Base-by-base conservation (phyloP, 2,329 filamentous ascomycete species). In the Fusarium lyarnte region DNA sequence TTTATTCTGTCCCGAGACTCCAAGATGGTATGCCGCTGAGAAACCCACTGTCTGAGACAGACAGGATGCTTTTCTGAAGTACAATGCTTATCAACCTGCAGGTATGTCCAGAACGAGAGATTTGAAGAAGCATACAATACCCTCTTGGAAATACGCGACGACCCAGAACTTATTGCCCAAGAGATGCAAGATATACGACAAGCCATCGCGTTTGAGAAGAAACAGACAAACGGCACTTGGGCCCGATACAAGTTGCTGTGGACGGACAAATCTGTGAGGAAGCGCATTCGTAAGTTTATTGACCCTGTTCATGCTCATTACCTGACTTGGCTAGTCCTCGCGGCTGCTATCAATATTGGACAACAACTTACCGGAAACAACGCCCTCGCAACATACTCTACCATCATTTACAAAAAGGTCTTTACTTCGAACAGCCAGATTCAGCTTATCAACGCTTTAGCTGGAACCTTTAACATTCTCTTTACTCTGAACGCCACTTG, bases 401-500 rank as follows among this genome's bases (percentile, higher is more conserved):
- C 90, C 17, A 87, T 88, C 70, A 91, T 93, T 75, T 93, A 93
- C 84, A 88, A 91, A 80, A 90, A 91, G 77, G 87, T 93, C 21
- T 93, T 90, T 83, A 85, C 82, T 33, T 84, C 81, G 60, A 82
- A 81, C 58, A 83, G 86, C 46, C 89, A 85, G 19, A 92, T 93
- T 77, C 89, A 90, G 61, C 84, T 93, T 17, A 93, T 93, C 84
- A 93, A 93, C 77, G 91, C 91, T 3, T 84, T 93, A 53, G 93
- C 92, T 76, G 90, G 90, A 29, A 93, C 91, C 1, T 91, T 90
- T 63, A 89, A 90, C 57, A 93, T 93, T 67, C 67, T 93, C 25
- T 93, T 93, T 79, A 93, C 91, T 0, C 84, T 93, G 35, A 93
- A 92, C 72, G 91, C 91, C n/a, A 87, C 90, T 31, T 93, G 91